Evolutionary conservation across 306 rosid species (phyloP).

Genomic region (Crotalaria pallida): DNA sequence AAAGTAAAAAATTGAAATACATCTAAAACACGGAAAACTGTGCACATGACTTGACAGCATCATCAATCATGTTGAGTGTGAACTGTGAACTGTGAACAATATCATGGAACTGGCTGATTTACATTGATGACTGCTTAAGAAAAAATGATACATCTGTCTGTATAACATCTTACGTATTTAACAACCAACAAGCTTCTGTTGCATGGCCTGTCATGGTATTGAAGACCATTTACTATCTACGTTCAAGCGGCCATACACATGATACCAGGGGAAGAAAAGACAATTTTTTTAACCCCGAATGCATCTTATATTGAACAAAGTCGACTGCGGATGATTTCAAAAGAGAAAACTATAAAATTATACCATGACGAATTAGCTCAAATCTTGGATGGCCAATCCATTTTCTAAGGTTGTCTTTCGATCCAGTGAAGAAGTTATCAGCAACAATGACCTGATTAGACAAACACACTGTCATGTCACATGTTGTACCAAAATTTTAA

Average conservation of each 20-base stretch:
- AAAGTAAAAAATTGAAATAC: too few species aligned
- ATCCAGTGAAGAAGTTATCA: conserved; percentile 73
- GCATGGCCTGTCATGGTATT: too few species aligned
- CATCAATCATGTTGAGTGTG: background rate
- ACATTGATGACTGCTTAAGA: background rate
- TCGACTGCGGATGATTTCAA: background rate
- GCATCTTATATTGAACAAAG: background rate
- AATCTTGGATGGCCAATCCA: conserved; percentile 81
- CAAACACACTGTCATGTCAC: background rate
- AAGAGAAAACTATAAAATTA: background rate
- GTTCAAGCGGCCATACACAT: background rate
- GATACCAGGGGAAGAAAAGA: background rate
- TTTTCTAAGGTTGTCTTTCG: conserved; percentile 61
- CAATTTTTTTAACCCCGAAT: background rate
- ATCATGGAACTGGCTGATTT: background rate
- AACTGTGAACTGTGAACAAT: too few species aligned
- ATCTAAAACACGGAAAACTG: too few species aligned
- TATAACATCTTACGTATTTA: too few species aligned
- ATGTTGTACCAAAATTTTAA: background rate
- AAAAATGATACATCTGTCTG: background rate
- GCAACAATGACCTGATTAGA: conserved; percentile 54
- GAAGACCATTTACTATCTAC: background rate
- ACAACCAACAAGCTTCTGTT: background rate
- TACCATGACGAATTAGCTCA: conserved; percentile 75
- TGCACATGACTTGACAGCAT: too few species aligned